Percentiles rank a stretch among this genome's conserved stretches.
Evolutionary conservation across 805 yeast genomes (phyloP).

Genomic region (Saccharomyces mikatae): DNA sequence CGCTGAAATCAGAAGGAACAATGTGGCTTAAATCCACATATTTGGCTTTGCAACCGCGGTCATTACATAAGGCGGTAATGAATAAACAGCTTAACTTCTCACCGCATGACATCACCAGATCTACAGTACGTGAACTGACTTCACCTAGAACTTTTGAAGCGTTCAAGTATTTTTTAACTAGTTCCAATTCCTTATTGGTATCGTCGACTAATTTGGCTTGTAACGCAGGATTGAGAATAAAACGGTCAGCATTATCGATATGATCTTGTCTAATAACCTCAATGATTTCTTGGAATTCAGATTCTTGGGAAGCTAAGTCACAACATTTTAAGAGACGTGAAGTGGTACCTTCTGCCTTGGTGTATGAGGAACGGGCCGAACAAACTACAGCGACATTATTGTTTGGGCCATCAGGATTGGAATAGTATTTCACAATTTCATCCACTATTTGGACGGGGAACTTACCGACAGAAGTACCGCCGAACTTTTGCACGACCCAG

Average conservation of each 20-base stretch:
- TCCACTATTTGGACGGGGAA: slow-evolving; percentile 80
- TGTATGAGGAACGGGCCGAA: slow-evolving; percentile 84
- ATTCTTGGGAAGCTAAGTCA: slow-evolving; percentile 57
- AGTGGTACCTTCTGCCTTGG: slow-evolving; percentile 94
- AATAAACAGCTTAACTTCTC: slow-evolving; percentile 87
- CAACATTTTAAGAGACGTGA: slow-evolving; percentile 80
- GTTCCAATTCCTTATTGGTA: slow-evolving; percentile 57
- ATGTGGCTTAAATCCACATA: slow-evolving; percentile 74
- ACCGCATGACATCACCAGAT: slow-evolving; percentile 85
- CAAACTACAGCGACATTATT: slow-evolving; percentile 88
- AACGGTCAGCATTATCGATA: slow-evolving; percentile 54
- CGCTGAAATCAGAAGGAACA: slow-evolving; percentile 51
- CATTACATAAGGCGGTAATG: slow-evolving; percentile 79
- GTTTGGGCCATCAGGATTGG: slow-evolving; percentile 23
- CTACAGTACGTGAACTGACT: slow-evolving; percentile 79
- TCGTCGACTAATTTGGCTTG: slow-evolving; percentile 47
- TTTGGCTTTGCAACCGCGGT: slow-evolving; percentile 66
- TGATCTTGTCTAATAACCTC: slow-evolving; percentile 74
- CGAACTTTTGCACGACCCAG: slow-evolving; percentile 89
- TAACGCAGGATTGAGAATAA: slow-evolving; percentile 40
- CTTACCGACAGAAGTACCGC: slow-evolving; percentile 96
- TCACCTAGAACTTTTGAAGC: slow-evolving; percentile 93
- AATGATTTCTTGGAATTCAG: slow-evolving; percentile 51
- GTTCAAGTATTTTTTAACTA: slow-evolving; percentile 60
- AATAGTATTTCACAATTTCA: slow-evolving; percentile 67